These are phyloP conservation scores for Austroboletus rostrupii DNA, from an alignment of 1,284 basidiomycete species.

Conservation along the genomic window DNA sequence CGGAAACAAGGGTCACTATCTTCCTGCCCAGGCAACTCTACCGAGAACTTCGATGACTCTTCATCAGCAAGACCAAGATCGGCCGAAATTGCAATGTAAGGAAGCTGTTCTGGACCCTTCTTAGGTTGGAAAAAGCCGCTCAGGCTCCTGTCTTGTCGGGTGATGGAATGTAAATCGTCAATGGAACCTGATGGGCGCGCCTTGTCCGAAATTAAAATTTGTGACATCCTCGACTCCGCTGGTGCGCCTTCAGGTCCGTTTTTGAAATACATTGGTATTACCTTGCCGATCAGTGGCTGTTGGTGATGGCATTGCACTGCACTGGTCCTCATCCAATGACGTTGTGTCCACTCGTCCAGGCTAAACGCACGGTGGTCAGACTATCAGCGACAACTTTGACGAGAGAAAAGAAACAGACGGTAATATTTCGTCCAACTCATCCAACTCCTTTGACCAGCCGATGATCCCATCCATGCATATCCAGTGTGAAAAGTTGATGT, in stretches of 20 bases:
- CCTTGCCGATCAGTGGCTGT: constrained; percentile 5
- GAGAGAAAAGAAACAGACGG: not conserved
- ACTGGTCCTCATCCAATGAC: constrained; percentile 14
- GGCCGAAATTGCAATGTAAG: constrained; percentile 9
- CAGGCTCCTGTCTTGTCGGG: not conserved
- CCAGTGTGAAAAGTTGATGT: constrained; percentile 16
- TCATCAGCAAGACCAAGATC: constrained; percentile 5
- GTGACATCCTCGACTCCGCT: constrained; percentile 1
- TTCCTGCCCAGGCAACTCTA: not conserved
- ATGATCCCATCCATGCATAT: constrained; percentile 8
- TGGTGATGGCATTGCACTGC: constrained; percentile 11
- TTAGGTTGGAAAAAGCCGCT: too few relatives aligned
- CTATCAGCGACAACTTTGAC: not conserved
- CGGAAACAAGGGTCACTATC: constrained; percentile 4
- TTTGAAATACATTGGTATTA: constrained; percentile 15
- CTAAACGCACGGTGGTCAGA: not conserved
- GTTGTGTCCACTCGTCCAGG: constrained; percentile 6
- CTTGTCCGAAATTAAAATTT: constrained; percentile 12
- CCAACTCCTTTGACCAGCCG: not conserved
- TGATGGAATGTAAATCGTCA: not conserved
- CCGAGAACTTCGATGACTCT: not conserved
- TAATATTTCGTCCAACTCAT: too few relatives aligned
- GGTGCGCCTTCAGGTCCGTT: not conserved
- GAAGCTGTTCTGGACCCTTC: not conserved
- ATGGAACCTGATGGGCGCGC: not conserved